phyloP scores from a whole-genome alignment of 345 rosid species.

The Ceriops tagal region DNA sequence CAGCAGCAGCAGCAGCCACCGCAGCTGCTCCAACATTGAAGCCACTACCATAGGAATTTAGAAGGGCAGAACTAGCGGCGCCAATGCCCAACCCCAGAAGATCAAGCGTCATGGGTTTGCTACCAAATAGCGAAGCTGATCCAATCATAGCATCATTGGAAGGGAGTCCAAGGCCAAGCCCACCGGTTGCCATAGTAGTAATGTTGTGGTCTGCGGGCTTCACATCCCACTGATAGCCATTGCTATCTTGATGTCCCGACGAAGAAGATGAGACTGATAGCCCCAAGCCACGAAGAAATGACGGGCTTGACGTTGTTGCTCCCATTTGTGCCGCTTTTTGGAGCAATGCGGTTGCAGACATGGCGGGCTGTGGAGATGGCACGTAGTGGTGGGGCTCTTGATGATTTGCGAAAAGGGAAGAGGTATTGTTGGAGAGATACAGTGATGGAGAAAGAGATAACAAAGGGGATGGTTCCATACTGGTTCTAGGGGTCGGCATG shows the following conservation, averaged over 20 bases:
- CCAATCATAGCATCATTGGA: slow-evolving; percentile 34
- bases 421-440: slow-evolving; percentile 42
- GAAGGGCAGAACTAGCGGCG: slow-evolving; percentile 43
- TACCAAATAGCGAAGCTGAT: slow-evolving; percentile 39
- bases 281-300: slow-evolving; percentile 50
- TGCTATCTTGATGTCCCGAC: slow-evolving; percentile 16
- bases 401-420: slow-evolving; percentile 36
- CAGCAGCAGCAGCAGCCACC: slow-evolving; percentile 14
- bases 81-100: slow-evolving; percentile 61
- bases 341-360: slow-evolving; percentile 96
- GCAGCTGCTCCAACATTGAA: slow-evolving; percentile 32
- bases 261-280: slow-evolving; percentile 29
- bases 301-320: slow-evolving; percentile 49
- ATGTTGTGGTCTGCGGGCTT: slow-evolving; percentile 26
- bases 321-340: slow-evolving; percentile 97
- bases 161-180: slow-evolving; percentile 43
- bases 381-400: slow-evolving; percentile 34
- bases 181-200: slow-evolving; percentile 14
- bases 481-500: slow-evolving; percentile 28
- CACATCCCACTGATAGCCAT: slow-evolving; percentile 19
- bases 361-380: slow-evolving; percentile 49
- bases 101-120: slow-evolving; percentile 59
- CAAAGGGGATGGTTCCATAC: slow-evolving; percentile 57
- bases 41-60: slow-evolving; percentile 42
- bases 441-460: slow-evolving; percentile 64